Evolutionary conservation across 805 yeast genomes (phyloP).

Genomic region (Tetrapisispora nanseiensis): DNA sequence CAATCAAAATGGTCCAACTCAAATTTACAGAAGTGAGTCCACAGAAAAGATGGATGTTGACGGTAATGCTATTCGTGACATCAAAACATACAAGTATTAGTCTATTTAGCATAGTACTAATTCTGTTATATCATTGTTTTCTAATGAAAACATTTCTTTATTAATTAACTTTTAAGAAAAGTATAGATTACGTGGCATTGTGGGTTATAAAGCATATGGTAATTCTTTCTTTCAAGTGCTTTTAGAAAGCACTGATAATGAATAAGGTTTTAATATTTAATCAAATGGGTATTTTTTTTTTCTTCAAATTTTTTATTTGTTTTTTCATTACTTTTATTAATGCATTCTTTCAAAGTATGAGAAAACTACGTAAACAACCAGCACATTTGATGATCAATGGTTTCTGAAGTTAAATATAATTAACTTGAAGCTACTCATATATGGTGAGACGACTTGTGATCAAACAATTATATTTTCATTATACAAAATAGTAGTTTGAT

Average conservation of each 20-base stretch:
- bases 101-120: not conserved
- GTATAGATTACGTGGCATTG: conserved; percentile 5
- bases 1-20: conserved; percentile 38
- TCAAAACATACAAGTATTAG: conserved; percentile 28
- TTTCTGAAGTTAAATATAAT: not conserved
- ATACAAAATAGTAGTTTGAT: conserved; percentile 1
- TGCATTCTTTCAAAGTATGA: not conserved
- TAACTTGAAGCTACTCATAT: conserved; percentile 19
- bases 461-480: not conserved
- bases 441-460: conserved; percentile 28
- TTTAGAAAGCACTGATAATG: conserved; percentile 4
- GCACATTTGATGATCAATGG: conserved; percentile 27
- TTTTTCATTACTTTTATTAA: not conserved
- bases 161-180: conserved; percentile 2
- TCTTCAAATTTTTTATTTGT: not conserved
- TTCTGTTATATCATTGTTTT: not conserved
- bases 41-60: conserved; percentile 26
- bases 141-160: not conserved
- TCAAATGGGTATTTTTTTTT: conserved; percentile 6
- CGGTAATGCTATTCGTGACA: conserved; percentile 25
- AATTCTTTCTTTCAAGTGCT: conserved; percentile 4
- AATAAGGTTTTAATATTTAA: conserved; percentile 5
- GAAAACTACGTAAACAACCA: not conserved
- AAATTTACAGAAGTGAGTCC: conserved; percentile 35
- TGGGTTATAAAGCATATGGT: conserved; percentile 3